Evolutionary conservation across 2,329 filamentous ascomycete genomes (phyloP), one percentile per base, ranked within the genome.

Genomic region (Aquanectria penicillioides): DNA sequence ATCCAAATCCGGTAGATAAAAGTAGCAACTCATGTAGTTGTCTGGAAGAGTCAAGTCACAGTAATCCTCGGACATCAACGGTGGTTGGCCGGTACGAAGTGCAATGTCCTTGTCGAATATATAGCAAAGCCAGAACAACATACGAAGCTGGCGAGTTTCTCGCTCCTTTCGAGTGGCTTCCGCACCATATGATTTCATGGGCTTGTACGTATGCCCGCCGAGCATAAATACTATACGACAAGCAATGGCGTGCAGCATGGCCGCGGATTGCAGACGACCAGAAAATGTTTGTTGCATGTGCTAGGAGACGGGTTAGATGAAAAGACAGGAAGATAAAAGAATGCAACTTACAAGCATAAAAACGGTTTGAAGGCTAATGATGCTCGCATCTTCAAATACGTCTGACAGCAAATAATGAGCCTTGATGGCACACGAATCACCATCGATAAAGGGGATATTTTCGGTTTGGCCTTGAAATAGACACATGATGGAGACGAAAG

Each of bases 111-210:
- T 85, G 63, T 86, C 83, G 17, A 83, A 67, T 4, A 73, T 74
- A 59, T 83, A 86, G 62, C 79, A 80, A 7, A 85, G 63, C 83
- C 84, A 86, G 64, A 86, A 86, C 0, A 85, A 49, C 15, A 70
- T 64, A 3, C 78, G 72, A 0, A 79, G 63, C 29, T 78, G 73
- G 11, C 69, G 62, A 37, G 70, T 65, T 40, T 69, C 64, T 2
- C 71, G 71, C 49, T 70, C 66, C 7, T 62, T 28, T 5, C 62
- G 47, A 5, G 22, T 44, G 17, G 46, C 38, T 38, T 66, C 11
- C 63, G 52, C 3, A 26, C 49, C 10, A 52, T 52, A 12, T 47
- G 36, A 18, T 48, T 28, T 26, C 43, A 50, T 26, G 38, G 26
- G 10, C 12, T 54, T 34, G 10, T 68, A 54, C 3, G 69, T 72